Conservation (phyloP, 1,284 basidiomycete species). For the Stygiomarasmius scandens region DNA sequence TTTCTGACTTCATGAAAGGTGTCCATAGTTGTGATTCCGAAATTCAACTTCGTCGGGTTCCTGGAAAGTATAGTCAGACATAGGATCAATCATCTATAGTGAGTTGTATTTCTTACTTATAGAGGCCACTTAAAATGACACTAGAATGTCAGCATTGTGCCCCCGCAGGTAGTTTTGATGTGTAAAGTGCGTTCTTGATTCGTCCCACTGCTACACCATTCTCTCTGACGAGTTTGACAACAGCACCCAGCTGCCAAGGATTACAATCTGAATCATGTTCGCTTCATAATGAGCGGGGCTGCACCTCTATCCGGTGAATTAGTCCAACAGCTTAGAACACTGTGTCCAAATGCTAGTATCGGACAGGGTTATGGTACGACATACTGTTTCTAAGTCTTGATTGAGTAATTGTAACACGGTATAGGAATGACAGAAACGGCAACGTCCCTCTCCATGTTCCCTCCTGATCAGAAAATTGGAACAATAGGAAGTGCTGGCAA, state of each 20-base stretch:
- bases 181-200: constrained; percentile 41
- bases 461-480: constrained; percentile 53
- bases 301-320: constrained; percentile 49
- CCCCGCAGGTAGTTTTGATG: constrained; percentile 50
- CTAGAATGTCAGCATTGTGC: constrained; percentile 39
- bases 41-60: constrained; percentile 44
- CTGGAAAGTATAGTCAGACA: constrained; percentile 41
- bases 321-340: constrained; percentile 32
- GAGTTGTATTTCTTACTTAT: constrained; percentile 17
- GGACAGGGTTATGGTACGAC: constrained; percentile 50
- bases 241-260: constrained; percentile 40
- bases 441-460: constrained; percentile 39
- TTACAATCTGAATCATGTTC: constrained; percentile 44
- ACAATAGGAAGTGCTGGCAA: constrained; percentile 60
- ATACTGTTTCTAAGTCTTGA: too few relatives aligned
- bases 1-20: constrained; percentile 26
- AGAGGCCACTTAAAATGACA: neutral
- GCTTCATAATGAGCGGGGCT: constrained; percentile 46
- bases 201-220: neutral
- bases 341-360: constrained; percentile 46
- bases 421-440: constrained; percentile 48
- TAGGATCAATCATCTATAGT: constrained; percentile 42
- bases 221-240: constrained; percentile 4
- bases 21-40: constrained; percentile 46
- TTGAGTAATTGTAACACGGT: too few relatives aligned